phyloP scores from a whole-genome alignment of 306 rosid species.

The Herpetospermum pedunculosum region DNA sequence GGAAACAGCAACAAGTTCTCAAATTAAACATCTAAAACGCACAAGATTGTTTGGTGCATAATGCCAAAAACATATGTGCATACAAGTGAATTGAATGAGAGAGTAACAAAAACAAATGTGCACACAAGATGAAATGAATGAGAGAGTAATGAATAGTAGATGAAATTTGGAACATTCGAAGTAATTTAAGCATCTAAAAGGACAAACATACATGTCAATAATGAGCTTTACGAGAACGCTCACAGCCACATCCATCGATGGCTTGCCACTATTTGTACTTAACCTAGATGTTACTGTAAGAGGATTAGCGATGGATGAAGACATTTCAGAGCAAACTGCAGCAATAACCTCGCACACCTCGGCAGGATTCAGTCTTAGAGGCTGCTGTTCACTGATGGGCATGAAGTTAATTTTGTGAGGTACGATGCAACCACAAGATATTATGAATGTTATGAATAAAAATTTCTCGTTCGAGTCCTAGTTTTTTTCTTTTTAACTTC shows the following conservation, averaged over 20 bases:
- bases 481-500: not conserved
- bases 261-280: slow-evolving; percentile 61
- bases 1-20: not conserved
- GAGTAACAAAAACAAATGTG: not conserved
- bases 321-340: slow-evolving; percentile 93
- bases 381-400: slow-evolving; percentile 88
- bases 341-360: slow-evolving; percentile 97
- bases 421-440: slow-evolving; percentile 9
- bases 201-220: slow-evolving; percentile 88
- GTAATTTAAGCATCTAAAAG: slow-evolving; percentile 14
- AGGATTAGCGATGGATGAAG: slow-evolving; percentile 40
- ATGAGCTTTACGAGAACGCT: slow-evolving; percentile 96
- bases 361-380: slow-evolving; percentile 87
- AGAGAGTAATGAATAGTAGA: not conserved
- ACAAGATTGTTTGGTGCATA: not conserved
- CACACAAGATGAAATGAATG: not conserved
- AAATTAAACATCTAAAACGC: not conserved
- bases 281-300: slow-evolving; percentile 55
- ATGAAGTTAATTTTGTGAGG: slow-evolving; percentile 30
- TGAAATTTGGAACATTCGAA: not conserved
- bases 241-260: slow-evolving; percentile 94
- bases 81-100: not conserved
- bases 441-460: not conserved
- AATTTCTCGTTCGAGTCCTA: not conserved
- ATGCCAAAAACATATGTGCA: not conserved